Conservation (phyloP, 1,284 basidiomycete species). For the Sutorius eximius region DNA sequence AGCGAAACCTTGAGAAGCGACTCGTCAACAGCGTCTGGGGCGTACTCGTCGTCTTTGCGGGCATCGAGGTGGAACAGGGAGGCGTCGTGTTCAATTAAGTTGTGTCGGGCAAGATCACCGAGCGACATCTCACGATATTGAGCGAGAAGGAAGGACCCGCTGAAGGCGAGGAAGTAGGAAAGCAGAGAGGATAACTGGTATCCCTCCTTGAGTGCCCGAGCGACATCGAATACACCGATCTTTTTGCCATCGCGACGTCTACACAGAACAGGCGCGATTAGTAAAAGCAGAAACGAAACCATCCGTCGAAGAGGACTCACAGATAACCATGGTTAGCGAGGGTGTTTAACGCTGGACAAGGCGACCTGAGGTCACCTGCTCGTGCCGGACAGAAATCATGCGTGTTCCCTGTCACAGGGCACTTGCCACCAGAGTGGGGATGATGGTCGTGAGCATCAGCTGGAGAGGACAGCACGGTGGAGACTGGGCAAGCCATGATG, state of each 20-base stretch:
- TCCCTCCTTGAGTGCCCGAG: conserved; percentile 33
- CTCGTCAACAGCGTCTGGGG: conserved; percentile 22
- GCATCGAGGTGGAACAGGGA: conserved; percentile 48
- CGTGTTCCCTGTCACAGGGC: conserved; percentile 29
- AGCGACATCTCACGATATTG: conserved; percentile 38
- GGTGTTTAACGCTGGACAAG: conserved; percentile 51
- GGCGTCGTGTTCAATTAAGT: conserved; percentile 53
- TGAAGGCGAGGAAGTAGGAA: conserved; percentile 34
- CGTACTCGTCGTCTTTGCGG: conserved; percentile 27
- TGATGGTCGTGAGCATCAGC: conserved; percentile 17
- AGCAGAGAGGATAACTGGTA: conserved; percentile 39
- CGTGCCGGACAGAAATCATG: conserved; percentile 32
- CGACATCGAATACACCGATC: conserved; percentile 32
- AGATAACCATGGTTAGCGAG: conserved; percentile 50
- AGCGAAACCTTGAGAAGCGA: conserved; percentile 24
- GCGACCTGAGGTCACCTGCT: conserved; percentile 39
- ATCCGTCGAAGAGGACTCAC: conserved; percentile 24
- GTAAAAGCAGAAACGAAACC: not conserved
- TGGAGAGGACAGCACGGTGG: conserved; percentile 11
- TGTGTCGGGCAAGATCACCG: conserved; percentile 39
- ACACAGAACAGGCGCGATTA: not conserved
- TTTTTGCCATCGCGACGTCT: conserved; percentile 39
- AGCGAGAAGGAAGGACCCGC: conserved; percentile 29
- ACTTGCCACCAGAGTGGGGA: conserved; percentile 18
- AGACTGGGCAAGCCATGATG: conserved; percentile 21